Base-by-base conservation (phyloP, 345 rosid species). In the Euclidium syriacum region DNA sequence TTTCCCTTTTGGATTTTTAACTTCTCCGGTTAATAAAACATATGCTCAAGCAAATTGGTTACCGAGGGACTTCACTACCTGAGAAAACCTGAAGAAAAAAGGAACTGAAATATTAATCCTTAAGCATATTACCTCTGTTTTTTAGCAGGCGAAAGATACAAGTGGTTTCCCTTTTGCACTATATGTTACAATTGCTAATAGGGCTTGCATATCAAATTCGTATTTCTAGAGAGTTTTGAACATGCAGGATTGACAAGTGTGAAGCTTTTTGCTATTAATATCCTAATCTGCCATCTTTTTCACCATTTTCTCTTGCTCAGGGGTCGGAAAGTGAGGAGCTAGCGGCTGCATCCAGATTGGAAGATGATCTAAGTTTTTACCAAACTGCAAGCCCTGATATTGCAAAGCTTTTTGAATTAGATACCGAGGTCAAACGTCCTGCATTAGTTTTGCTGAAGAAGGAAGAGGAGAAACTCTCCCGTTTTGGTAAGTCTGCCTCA, bases 281-380 rank as follows among this genome's bases (percentile, higher is more conserved):
- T 43, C 25, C 39, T 68, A 10, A 11, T 41, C 43, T 67, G 39
- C 52, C 43, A 27, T 54, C 11, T n/a, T 33, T 52, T 22, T 62
- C 25, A 53, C 50, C 36, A 12, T 53, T 44, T 39, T 52, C 49
- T 47, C 29, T 67, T 65, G 33, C 35, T 32, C 64, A 78, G 79
- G 82, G 82, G 22, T 3, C 58, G 3, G 80, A 78, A 53, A 76
- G 57, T 65, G 78, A 66, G 41, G 79, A 72, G 54, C 77, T 78
- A 41, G 71, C 73, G 0, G 79, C 79, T 68, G 80, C 77, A 19
- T 68, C 80, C 41, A 72, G 76, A 58, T 33, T 75, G 34, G 64
- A 56, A 20, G 68, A 67, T 29, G 79, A 78, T 65, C 66, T 75
- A 29, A 72, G 67, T 44, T 78, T 78, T 61, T 78, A 78, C 70